These are phyloP conservation scores for Rhynchosporium graminicola DNA, from an alignment of 2,329 filamentous ascomycete species.

Conservation along the genomic window DNA sequence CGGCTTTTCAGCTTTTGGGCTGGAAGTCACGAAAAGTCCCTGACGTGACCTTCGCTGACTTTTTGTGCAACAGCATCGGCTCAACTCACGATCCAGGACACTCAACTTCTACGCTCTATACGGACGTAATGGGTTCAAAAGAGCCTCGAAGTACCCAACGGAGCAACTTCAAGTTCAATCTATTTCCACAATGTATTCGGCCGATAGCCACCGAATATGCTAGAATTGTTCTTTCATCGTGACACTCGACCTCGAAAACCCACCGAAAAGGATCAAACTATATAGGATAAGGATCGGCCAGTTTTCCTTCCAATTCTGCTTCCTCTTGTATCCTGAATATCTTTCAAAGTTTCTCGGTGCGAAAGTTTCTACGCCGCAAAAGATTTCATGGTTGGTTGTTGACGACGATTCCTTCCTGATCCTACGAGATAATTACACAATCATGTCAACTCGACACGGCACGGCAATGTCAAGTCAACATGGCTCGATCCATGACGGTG, in stretches of 20 bases:
- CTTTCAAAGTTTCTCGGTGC: slow-evolving; percentile 1
- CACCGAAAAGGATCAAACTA: slow-evolving; percentile 14
- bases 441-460: background rate
- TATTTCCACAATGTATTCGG: background rate
- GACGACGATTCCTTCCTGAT: slow-evolving; percentile 2
- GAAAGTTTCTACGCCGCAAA: background rate
- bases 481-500: slow-evolving; percentile 8
- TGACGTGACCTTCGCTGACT: slow-evolving; percentile 12
- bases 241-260: background rate
- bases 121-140: slow-evolving; percentile 6
- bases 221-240: background rate
- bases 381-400: slow-evolving; percentile 1
- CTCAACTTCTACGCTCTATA: background rate
- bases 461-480: background rate
- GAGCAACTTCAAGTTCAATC: slow-evolving; percentile 1
- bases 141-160: background rate
- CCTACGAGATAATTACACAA: background rate
- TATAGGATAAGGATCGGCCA: slow-evolving; percentile 19
- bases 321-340: slow-evolving; percentile 4
- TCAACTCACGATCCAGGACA: background rate
- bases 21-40: background rate
- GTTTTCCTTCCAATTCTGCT: slow-evolving; percentile 12
- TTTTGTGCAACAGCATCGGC: slow-evolving; percentile 11
- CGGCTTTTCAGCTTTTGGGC: background rate
- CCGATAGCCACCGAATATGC: slow-evolving; percentile 4